Evolutionary conservation across 1,284 basidiomycete genomes (phyloP).

Genomic region (Papiliotrema nemorosa): DNA sequence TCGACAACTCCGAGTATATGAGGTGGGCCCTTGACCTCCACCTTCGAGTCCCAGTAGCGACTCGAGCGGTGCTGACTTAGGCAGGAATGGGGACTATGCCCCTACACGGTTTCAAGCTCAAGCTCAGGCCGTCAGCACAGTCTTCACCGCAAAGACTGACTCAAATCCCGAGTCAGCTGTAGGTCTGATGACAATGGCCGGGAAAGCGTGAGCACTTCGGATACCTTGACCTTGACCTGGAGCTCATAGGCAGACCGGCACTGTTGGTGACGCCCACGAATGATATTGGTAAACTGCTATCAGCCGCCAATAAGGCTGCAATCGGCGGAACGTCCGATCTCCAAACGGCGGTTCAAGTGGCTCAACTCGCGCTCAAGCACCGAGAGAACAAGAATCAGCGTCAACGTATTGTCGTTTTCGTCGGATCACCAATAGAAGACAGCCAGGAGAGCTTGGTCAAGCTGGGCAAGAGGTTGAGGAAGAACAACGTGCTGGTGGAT

Average conservation of each 20-base stretch:
- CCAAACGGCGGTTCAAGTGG: constrained; percentile 84
- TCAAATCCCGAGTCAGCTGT: constrained; percentile 97
- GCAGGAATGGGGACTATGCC: constrained; percentile 84
- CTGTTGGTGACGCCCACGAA: constrained; percentile 94
- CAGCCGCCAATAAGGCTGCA: constrained; percentile 68
- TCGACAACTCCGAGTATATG: constrained; percentile 95
- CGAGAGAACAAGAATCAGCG: constrained; percentile 97
- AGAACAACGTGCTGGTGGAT: constrained; percentile 98
- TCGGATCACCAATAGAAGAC: constrained; percentile 74
- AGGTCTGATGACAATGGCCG: constrained; percentile 96
- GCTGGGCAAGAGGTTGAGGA: constrained; percentile 95
- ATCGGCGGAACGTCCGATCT: constrained; percentile 80
- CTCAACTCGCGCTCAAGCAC: constrained; percentile 95
- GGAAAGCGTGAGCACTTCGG: constrained; percentile 63
- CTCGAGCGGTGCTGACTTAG: background rate
- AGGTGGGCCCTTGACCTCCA: constrained; percentile 45
- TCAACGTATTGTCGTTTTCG: constrained; percentile 90
- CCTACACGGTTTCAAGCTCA: constrained; percentile 88
- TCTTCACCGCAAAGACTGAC: constrained; percentile 91
- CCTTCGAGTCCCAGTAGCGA: background rate
- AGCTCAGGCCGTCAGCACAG: constrained; percentile 81
- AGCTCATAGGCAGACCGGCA: constrained; percentile 63
- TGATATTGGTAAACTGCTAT: constrained; percentile 86
- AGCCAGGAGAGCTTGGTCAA: constrained; percentile 74
- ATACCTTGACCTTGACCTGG: background rate